Evolutionary conservation across 2,329 filamentous ascomycete genomes (phyloP).

Genomic region (Dendryphion nanum): DNA sequence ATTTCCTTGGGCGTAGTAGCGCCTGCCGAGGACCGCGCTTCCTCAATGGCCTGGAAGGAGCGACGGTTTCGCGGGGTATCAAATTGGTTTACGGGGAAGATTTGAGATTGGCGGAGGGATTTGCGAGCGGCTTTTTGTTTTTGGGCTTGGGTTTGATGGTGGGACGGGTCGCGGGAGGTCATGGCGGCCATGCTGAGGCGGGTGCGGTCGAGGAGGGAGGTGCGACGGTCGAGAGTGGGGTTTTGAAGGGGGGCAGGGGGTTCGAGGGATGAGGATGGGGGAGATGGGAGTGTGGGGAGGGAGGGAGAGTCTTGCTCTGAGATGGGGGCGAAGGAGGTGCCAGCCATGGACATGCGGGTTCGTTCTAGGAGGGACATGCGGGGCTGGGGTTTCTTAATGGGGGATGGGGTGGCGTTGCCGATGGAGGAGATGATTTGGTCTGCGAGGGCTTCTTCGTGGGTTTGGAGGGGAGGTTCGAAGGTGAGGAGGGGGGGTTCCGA

Average conservation of each 20-base stretch:
- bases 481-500: constrained; percentile 20
- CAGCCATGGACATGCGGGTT: constrained; percentile 48
- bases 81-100: constrained; percentile 57
- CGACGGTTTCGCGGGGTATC: constrained; percentile 49
- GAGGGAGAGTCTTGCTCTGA: constrained; percentile 17
- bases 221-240: constrained; percentile 22
- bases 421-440: constrained; percentile 42
- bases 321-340: constrained; percentile 25
- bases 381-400: constrained; percentile 37
- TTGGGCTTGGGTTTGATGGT: constrained; percentile 8
- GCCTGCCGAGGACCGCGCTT: constrained; percentile 24
- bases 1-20: constrained; percentile 61
- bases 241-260: neutral
- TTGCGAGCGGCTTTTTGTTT: constrained; percentile 25
- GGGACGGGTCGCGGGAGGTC: constrained; percentile 36
- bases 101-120: constrained; percentile 26
- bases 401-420: constrained; percentile 41
- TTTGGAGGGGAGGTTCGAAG: constrained; percentile 14
- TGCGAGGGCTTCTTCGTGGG: constrained; percentile 31
- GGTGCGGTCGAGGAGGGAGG: constrained; percentile 69
- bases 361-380: constrained; percentile 47
- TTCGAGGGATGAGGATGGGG: constrained; percentile 5
- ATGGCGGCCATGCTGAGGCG: constrained; percentile 73
- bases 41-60: constrained; percentile 20
- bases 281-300: constrained; percentile 12